A percentile compares a stretch with the other conserved stretches of the same genome.
These are phyloP conservation scores for Spathaspora boniae DNA, from an alignment of 805 yeast genomes.

Conservation along the genomic window DNA sequence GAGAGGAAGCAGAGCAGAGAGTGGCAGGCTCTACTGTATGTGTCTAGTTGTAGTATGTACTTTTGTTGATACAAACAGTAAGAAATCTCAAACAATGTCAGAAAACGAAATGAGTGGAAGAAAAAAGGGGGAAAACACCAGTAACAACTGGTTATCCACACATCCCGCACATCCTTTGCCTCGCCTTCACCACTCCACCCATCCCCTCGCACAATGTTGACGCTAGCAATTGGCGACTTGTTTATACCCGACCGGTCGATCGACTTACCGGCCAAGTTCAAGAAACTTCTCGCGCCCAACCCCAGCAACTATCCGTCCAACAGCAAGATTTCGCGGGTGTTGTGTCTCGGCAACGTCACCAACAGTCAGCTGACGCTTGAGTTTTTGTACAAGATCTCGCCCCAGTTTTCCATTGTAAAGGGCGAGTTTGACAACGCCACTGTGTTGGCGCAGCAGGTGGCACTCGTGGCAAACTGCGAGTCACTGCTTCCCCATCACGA, in stretches of 20 bases:
- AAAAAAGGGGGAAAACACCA: neutral
- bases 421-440: conserved; percentile 73
- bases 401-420: conserved; percentile 69
- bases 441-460: conserved; percentile 31
- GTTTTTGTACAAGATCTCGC: conserved; percentile 64
- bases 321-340: conserved; percentile 76
- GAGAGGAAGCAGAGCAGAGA: too few relatives aligned
- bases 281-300: conserved; percentile 71
- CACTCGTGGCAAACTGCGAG: conserved; percentile 14
- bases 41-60: neutral
- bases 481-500: conserved; percentile 53
- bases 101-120: neutral
- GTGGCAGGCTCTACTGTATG: too few relatives aligned
- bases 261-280: conserved; percentile 60
- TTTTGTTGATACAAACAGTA: neutral
- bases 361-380: conserved; percentile 59
- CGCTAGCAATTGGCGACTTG: conserved; percentile 81
- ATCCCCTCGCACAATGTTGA: conserved; percentile 24
- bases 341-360: conserved; percentile 81
- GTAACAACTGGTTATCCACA: neutral
- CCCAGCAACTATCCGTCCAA: conserved; percentile 34
- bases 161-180: too few relatives aligned
- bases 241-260: conserved; percentile 85
- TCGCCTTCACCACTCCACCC: neutral
- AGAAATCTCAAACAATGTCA: neutral